phyloP scores from a whole-genome alignment of 2,329 filamentous ascomycete species.

The Aureobasidium pullulans region DNA sequence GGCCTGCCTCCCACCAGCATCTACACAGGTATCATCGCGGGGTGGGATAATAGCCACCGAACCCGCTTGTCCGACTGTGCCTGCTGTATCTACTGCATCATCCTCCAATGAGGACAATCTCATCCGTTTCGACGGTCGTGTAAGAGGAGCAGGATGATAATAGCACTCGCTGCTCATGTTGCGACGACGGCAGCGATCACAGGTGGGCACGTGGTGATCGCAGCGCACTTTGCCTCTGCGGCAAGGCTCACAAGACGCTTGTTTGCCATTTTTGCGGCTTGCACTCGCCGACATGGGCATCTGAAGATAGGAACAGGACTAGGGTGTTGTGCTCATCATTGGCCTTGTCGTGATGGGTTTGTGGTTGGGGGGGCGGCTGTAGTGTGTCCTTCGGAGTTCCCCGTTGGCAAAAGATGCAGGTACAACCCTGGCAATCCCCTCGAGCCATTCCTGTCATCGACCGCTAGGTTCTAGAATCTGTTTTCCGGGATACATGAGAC shows the following conservation, averaged over 20 bases:
- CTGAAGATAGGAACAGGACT: too few relatives aligned
- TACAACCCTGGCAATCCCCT: too few relatives aligned
- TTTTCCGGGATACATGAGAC: too few relatives aligned
- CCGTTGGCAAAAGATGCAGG: too few relatives aligned
- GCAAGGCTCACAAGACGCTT: slow-evolving; percentile 19
- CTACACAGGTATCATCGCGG: background rate
- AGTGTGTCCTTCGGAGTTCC: too few relatives aligned
- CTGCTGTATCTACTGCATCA: background rate
- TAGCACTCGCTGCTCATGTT: slow-evolving; percentile 13
- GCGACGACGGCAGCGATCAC: slow-evolving; percentile 16
- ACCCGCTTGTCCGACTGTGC: background rate
- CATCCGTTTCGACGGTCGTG: background rate
- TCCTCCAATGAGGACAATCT: background rate
- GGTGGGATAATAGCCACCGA: background rate
- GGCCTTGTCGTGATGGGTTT: too few relatives aligned
- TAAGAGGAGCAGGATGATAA: slow-evolving; percentile 19
- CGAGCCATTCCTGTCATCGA: too few relatives aligned
- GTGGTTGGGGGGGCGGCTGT: too few relatives aligned
- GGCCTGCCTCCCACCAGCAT: background rate
- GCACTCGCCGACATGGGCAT: background rate
- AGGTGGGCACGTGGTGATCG: slow-evolving; percentile 17
- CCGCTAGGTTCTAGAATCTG: too few relatives aligned
- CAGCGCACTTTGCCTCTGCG: slow-evolving; percentile 18
- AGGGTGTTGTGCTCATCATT: too few relatives aligned
- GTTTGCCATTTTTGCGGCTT: slow-evolving; percentile 18